A percentile compares a stretch with the other conserved stretches of the same genome.
These are phyloP conservation scores for Exophiala bonariae DNA, from an alignment of 2,329 filamentous ascomycete genomes.

Conservation along the genomic window DNA sequence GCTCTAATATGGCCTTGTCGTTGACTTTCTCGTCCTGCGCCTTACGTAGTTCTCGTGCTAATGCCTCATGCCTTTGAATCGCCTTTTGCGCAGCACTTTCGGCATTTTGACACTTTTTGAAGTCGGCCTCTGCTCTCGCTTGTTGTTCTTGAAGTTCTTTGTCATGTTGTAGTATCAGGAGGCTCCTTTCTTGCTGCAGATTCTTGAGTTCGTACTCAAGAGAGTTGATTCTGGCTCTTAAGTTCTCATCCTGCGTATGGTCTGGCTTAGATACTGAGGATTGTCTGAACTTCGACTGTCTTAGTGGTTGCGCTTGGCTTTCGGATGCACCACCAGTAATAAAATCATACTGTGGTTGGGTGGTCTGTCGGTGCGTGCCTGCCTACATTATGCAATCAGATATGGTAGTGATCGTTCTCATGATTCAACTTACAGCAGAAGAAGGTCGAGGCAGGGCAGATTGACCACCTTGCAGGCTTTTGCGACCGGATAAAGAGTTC, in stretches of 20 bases:
- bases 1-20: constrained; percentile 57
- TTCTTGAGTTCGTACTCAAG: constrained; percentile 86
- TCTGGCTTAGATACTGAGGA: constrained; percentile 37
- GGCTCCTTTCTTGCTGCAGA: constrained; percentile 81
- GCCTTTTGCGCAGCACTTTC: constrained; percentile 54
- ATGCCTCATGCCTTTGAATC: constrained; percentile 54
- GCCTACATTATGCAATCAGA: constrained; percentile 4
- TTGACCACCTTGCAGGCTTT: constrained; percentile 20
- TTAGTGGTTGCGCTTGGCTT: constrained; percentile 32
- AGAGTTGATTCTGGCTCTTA: constrained; percentile 86
- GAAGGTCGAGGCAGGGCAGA: constrained; percentile 23
- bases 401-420: not conserved
- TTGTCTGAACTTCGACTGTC: constrained; percentile 38
- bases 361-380: constrained; percentile 36
- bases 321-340: constrained; percentile 55
- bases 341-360: constrained; percentile 61
- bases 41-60: constrained; percentile 57
- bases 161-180: constrained; percentile 74
- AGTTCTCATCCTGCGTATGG: constrained; percentile 61
- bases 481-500: constrained; percentile 24
- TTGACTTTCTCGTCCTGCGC: constrained; percentile 54
- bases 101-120: constrained; percentile 62
- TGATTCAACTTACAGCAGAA: constrained; percentile 14
- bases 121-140: constrained; percentile 81
- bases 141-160: constrained; percentile 80